Percentiles rank a stretch among this genome's conserved stretches.
These are phyloP conservation scores for Oryza glaberrima DNA, from an alignment of 176 grass and related monocot genomes.

Conservation along the genomic window DNA sequence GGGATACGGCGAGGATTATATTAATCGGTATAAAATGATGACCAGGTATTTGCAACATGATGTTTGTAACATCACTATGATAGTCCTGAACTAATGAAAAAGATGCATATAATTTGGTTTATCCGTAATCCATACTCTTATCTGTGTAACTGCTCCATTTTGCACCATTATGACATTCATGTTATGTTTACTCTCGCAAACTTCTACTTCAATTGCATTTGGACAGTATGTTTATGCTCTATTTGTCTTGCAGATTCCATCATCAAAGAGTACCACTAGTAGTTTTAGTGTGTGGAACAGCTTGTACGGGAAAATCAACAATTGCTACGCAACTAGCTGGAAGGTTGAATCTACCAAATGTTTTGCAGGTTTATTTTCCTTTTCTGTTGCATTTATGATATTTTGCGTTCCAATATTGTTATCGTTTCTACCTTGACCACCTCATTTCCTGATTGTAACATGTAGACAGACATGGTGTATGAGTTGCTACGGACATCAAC, in stretches of 20 bases:
- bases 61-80: not conserved
- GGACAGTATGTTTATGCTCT: conserved; percentile 9
- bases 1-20: conserved; percentile 83
- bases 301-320: conserved; percentile 97
- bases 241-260: conserved; percentile 73
- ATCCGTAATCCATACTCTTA: not conserved
- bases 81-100: not conserved
- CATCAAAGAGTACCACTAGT: conserved; percentile 95
- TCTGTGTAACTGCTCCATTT: not conserved
- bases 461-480: conserved; percentile 98
- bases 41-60: conserved; percentile 51
- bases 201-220: not conserved
- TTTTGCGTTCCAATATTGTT: conserved; percentile 2
- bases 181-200: not conserved
- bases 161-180: not conserved
- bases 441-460: conserved; percentile 38
- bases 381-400: conserved; percentile 4
- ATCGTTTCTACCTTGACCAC: conserved; percentile 22
- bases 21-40: conserved; percentile 99
- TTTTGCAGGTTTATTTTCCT: conserved; percentile 78
- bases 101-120: not conserved
- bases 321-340: conserved; percentile 96
- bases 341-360: conserved; percentile 95
- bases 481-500: conserved; percentile 90
- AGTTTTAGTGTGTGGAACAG: conserved; percentile 97